Evolutionary conservation across 495 filamentous ascomycete species (phyloP).

Genomic region (Parmelia sp.): DNA sequence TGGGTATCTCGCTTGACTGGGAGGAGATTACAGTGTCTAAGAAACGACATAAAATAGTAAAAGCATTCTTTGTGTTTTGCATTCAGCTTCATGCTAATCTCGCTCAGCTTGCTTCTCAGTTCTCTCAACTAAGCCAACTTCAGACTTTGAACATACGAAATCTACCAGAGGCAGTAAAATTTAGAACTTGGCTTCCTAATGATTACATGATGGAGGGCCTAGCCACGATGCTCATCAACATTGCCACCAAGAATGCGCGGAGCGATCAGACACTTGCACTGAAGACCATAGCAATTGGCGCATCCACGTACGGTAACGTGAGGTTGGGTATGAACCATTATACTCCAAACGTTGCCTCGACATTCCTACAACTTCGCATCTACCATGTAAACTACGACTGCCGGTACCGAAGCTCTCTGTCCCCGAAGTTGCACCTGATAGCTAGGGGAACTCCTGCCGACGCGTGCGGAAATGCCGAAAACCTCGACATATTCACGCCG

Average conservation of each 20-base stretch:
- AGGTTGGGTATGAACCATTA: background rate
- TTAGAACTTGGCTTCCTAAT: background rate
- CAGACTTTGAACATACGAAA: conserved; percentile 1
- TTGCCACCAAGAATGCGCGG: background rate
- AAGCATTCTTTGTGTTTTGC: background rate
- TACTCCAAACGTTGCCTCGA: background rate
- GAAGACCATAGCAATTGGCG: background rate
- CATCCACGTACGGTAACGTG: background rate
- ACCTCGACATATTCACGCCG: background rate
- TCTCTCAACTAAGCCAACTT: background rate
- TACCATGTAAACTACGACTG: conserved; percentile 5
- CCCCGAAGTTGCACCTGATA: background rate
- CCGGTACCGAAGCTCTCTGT: background rate
- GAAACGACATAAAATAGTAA: background rate
- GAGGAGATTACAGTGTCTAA: background rate
- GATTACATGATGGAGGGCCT: background rate
- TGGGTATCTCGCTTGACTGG: background rate
- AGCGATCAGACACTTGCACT: background rate
- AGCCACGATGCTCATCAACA: background rate
- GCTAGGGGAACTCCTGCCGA: background rate
- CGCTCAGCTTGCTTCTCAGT: background rate
- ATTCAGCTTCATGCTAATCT: background rate
- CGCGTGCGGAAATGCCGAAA: background rate
- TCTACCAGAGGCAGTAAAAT: background rate
- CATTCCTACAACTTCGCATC: background rate